phyloP scores from a whole-genome alignment of 169 alveolate species.

The Eimeria praecox region DNA sequence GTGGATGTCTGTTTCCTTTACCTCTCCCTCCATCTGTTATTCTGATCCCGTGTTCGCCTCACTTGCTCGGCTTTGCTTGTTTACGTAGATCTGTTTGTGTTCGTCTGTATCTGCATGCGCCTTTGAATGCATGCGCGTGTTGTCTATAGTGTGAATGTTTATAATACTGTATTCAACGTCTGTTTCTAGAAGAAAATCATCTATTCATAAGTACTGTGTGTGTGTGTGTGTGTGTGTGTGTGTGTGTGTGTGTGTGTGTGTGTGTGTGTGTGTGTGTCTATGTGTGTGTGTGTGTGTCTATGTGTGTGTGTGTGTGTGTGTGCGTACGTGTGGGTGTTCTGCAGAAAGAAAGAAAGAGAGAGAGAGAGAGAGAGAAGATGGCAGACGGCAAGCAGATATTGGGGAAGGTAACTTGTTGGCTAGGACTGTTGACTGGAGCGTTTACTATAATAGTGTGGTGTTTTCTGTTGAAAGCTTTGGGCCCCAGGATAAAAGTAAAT shows the following conservation, averaged over 20 bases:
- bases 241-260: too few relatives aligned
- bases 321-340: background rate
- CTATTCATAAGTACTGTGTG: too few relatives aligned
- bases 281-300: too few relatives aligned
- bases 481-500: constrained; percentile 45
- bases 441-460: constrained; percentile 72
- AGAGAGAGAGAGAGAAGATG: constrained; percentile 12
- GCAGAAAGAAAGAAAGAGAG: too few relatives aligned
- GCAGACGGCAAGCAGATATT: constrained; percentile 49
- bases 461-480: constrained; percentile 17
- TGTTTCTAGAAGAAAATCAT: too few relatives aligned
- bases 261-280: too few relatives aligned
- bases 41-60: background rate
- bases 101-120: background rate
- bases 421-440: constrained; percentile 70
- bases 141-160: too few relatives aligned
- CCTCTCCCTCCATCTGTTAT: too few relatives aligned
- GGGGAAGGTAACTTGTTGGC: constrained; percentile 71
- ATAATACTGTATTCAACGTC: too few relatives aligned
- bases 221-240: too few relatives aligned
- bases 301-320: too few relatives aligned
- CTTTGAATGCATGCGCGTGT: too few relatives aligned
- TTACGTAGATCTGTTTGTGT: background rate
- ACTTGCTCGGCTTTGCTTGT: background rate
- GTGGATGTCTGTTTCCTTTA: background rate